Percentiles rank a stretch among this genome's conserved stretches.
Evolutionary conservation across 306 rosid species (phyloP).

Genomic region (Cicer pinnatifidum): DNA sequence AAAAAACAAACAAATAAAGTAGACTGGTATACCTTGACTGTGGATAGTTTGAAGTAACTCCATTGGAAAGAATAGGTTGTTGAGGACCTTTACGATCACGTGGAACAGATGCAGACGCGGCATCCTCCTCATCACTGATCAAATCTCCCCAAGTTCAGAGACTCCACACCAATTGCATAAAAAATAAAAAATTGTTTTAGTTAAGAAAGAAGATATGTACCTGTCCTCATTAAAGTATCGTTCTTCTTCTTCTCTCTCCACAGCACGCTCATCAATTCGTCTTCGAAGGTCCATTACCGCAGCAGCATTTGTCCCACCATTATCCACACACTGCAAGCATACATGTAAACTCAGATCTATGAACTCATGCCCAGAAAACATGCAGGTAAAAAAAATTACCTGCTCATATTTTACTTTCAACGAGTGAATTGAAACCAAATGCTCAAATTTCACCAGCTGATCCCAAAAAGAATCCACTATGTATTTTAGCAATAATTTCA

Average conservation of each 20-base stretch:
- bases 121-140: constrained; percentile 88
- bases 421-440: constrained; percentile 62
- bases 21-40: constrained; percentile 59
- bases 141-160: constrained; percentile 39
- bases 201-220: constrained; percentile 47
- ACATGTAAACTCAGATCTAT: constrained; percentile 38
- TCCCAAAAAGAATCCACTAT: constrained; percentile 85
- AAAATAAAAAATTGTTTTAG: constrained; percentile 11
- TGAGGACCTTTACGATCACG: constrained; percentile 55
- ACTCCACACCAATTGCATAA: constrained; percentile 26
- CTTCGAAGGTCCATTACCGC: constrained; percentile 69
- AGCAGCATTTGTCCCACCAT: constrained; percentile 62
- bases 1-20: constrained; percentile 10
- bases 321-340: constrained; percentile 75
- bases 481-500: constrained; percentile 68
- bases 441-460: constrained; percentile 76
- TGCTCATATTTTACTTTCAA: constrained; percentile 91
- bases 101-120: constrained; percentile 74
- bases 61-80: constrained; percentile 70
- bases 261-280: constrained; percentile 82
- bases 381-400: constrained; percentile 51
- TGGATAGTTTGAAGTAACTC: constrained; percentile 63
- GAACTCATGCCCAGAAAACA: constrained; percentile 10
- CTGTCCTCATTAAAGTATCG: constrained; percentile 92
- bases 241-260: constrained; percentile 94